Percentiles rank a stretch among this genome's conserved stretches.
These are phyloP conservation scores for Teunomyces kruisii DNA, from an alignment of 805 yeast species.

Conservation along the genomic window DNA sequence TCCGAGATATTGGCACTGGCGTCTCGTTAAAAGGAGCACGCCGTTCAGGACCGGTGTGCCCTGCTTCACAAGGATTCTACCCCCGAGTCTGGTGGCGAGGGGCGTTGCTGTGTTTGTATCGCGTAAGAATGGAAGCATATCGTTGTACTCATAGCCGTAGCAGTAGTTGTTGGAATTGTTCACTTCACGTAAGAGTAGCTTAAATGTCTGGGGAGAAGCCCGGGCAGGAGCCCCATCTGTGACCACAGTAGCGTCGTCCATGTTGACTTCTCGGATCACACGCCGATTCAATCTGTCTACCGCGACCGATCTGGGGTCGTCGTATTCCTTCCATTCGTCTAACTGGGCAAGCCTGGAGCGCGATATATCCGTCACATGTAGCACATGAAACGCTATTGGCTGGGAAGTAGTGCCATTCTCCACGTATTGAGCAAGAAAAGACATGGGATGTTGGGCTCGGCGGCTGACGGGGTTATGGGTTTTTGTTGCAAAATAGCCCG, in stretches of 20 bases:
- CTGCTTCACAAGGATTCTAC: slow-evolving; percentile 50
- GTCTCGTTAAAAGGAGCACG: slow-evolving; percentile 34
- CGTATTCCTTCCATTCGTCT: slow-evolving; percentile 51
- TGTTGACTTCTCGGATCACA: slow-evolving; percentile 50
- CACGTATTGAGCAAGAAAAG: background rate
- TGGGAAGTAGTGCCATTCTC: slow-evolving; percentile 5
- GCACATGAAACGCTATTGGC: slow-evolving; percentile 50
- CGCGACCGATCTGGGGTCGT: slow-evolving; percentile 60
- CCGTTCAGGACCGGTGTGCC: slow-evolving; percentile 52
- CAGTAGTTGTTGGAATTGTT: slow-evolving; percentile 42
- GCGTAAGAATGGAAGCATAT: slow-evolving; percentile 50
- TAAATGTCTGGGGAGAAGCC: slow-evolving; percentile 34
- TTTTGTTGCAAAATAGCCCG: background rate
- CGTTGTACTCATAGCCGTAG: slow-evolving; percentile 56
- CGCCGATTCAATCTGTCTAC: slow-evolving; percentile 50
- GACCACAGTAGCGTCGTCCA: slow-evolving; percentile 34
- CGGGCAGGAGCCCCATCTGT: slow-evolving; percentile 8
- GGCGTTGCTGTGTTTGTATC: slow-evolving; percentile 24
- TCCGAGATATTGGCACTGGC: slow-evolving; percentile 34
- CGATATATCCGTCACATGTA: slow-evolving; percentile 54
- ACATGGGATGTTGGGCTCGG: too few relatives aligned
- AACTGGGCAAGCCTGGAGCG: slow-evolving; percentile 50
- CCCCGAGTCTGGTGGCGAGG: slow-evolving; percentile 49
- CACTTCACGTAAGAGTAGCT: slow-evolving; percentile 56
- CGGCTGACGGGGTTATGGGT: too few relatives aligned